phyloP scores from a whole-genome alignment of 768 basidiomycete genomes.

The Chalciporus piperatus region DNA sequence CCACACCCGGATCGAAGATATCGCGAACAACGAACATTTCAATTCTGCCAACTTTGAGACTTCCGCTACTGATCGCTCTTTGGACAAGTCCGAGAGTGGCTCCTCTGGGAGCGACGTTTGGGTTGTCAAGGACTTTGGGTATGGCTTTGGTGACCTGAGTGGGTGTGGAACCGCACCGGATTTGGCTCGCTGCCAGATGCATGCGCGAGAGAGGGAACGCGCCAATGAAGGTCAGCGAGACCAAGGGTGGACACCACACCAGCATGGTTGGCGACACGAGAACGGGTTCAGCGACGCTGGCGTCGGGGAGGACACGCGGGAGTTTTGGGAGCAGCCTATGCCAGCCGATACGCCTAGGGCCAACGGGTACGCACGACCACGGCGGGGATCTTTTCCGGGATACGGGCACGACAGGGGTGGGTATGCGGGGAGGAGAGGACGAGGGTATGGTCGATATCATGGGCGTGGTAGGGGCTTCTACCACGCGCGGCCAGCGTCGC shows the following conservation, averaged over 20 bases:
- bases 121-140: constrained; percentile 62
- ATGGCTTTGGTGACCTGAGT: constrained; percentile 53
- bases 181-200: constrained; percentile 28
- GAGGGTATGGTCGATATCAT: constrained; percentile 37
- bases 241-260: constrained; percentile 15
- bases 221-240: constrained; percentile 12
- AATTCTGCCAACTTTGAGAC: background rate
- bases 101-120: constrained; percentile 38
- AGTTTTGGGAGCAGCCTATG: constrained; percentile 22
- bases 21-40: background rate
- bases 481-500: constrained; percentile 32
- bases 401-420: constrained; percentile 34
- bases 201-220: constrained; percentile 25
- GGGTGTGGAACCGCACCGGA: constrained; percentile 34
- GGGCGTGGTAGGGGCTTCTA: constrained; percentile 37
- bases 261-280: constrained; percentile 22
- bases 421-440: constrained; percentile 31
- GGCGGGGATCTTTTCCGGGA: constrained; percentile 35
- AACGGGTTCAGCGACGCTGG: constrained; percentile 8
- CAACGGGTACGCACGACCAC: constrained; percentile 20
- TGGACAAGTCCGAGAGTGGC: constrained; percentile 11
- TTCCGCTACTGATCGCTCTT: constrained; percentile 1
- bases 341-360: constrained; percentile 12
- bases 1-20: background rate
- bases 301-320: constrained; percentile 20